These are phyloP conservation scores for Sergeia podlipaevii DNA, from an alignment of 208 protist genomes.

Conservation along the genomic window DNA sequence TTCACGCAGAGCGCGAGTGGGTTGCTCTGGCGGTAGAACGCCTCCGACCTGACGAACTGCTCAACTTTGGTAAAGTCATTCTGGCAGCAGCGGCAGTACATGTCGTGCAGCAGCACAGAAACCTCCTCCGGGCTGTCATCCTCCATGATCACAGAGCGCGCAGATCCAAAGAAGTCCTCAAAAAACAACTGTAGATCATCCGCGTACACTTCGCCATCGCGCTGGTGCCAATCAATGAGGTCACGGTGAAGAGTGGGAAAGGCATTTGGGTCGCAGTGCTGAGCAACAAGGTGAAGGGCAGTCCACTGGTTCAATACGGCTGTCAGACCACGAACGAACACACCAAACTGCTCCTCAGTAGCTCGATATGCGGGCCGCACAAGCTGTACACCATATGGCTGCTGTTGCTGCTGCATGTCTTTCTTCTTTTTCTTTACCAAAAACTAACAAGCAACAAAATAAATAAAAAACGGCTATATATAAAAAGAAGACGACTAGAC, in stretches of 20 bases:
- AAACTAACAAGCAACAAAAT: neutral
- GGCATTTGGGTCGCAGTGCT: slow-evolving; percentile 62
- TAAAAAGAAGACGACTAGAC: too few species aligned
- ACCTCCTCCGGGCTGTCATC: slow-evolving; percentile 89
- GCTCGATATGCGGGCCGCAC: slow-evolving; percentile 35
- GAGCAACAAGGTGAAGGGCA: slow-evolving; percentile 74
- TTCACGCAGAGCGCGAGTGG: slow-evolving; percentile 66
- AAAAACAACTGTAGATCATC: slow-evolving; percentile 88
- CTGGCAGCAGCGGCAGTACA: slow-evolving; percentile 82
- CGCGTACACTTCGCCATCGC: slow-evolving; percentile 74
- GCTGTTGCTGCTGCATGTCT: slow-evolving; percentile 15
- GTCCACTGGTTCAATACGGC: slow-evolving; percentile 88
- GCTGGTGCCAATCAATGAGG: slow-evolving; percentile 58
- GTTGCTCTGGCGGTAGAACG: slow-evolving; percentile 60
- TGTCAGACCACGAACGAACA: slow-evolving; percentile 50
- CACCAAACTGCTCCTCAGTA: slow-evolving; percentile 56
- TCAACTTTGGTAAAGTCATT: slow-evolving; percentile 63
- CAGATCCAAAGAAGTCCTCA: slow-evolving; percentile 76
- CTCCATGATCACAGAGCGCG: slow-evolving; percentile 67
- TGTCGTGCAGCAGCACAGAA: slow-evolving; percentile 69
- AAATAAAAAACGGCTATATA: neutral
- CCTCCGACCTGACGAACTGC: slow-evolving; percentile 39
- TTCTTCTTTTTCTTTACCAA: neutral
- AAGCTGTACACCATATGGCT: slow-evolving; percentile 24
- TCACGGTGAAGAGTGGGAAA: slow-evolving; percentile 54